These are phyloP conservation scores for Fomitiporia mediterranea DNA, from an alignment of 1,284 basidiomycete genomes.

Conservation along the genomic window DNA sequence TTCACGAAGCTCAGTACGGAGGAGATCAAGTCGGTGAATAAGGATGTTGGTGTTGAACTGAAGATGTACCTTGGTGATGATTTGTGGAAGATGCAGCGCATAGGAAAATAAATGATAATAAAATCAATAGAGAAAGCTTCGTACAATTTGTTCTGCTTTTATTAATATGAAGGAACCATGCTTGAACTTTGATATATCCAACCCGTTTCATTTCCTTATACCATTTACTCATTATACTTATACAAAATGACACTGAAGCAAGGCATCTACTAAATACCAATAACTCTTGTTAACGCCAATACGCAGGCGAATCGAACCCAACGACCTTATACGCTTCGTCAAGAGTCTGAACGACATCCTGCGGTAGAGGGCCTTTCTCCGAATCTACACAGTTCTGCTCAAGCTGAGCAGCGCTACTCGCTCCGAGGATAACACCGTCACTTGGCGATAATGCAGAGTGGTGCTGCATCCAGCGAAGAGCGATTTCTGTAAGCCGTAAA, in stretches of 20 bases:
- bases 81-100: slow-evolving; percentile 67
- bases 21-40: slow-evolving; percentile 87
- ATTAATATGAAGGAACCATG: no score
- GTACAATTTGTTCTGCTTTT: no score
- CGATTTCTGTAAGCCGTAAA: slow-evolving; percentile 40
- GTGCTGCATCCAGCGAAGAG: slow-evolving; percentile 42
- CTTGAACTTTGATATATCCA: no score
- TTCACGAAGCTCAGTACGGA: slow-evolving; percentile 80
- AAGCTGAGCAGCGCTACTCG: slow-evolving; percentile 36
- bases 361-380: slow-evolving; percentile 47
- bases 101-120: slow-evolving; percentile 6
- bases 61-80: slow-evolving; percentile 87
- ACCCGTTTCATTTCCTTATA: no score
- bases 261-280: neutral
- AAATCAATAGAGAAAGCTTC: no score
- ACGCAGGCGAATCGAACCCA: slow-evolving; percentile 39
- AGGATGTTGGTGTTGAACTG: slow-evolving; percentile 88
- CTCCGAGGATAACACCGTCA: slow-evolving; percentile 40
- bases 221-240: no score
- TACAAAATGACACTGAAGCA: no score
- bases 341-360: slow-evolving; percentile 46
- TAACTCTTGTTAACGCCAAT: slow-evolving; percentile 41
- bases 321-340: slow-evolving; percentile 47
- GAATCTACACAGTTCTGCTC: slow-evolving; percentile 34
- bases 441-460: slow-evolving; percentile 39